Evolutionary conservation across 2,329 filamentous ascomycete species (phyloP), one percentile per base, ranked within the genome.

Genomic region (Esteya vermicola): DNA sequence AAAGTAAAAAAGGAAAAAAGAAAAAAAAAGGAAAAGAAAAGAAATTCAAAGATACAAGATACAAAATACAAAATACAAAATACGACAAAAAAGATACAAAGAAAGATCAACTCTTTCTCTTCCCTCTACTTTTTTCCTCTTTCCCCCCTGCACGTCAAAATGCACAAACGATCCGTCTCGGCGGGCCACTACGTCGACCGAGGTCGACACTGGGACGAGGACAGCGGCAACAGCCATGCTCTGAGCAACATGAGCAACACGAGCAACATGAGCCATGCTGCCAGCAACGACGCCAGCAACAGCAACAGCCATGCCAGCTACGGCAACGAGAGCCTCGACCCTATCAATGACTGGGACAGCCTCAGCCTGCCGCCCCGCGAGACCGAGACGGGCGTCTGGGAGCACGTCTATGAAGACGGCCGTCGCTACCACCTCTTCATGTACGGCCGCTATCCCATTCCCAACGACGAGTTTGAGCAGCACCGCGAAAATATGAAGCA

Each of bases 391-490:
- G 42, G 40, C 33, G 39, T 39, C 25, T 45, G 44, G 42, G 39
- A 49, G 30, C 48, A 50, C 34, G 38, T 45, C 8, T 47, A 47
- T 26, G 42, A 49, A 27, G 43, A 47, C 10, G 48, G 48, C 31
- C 43, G 47, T 8, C 43, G 47, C 22, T 68, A 67, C 42, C 64
- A 68, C 48, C 54, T 56, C 25, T 68, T 60, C 46, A 56, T 57
- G 35, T 52, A 59, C 28, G 61, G 61, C 27, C 53, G 58, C n/a
- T 68, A 67, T 42, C 63, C 64, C 3, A 51, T 68, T 16, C 63
- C 65, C 4, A 68, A 69, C 41, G 63, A 68, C 45, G 55, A 60
- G 25, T 47, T 50, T 9, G 67, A 70, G 50, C 63, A 67, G 45
- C 54, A 57, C 19, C 57, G 64, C 9, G 62, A 69, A 43, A 60